Base-by-base conservation (phyloP, 2,329 filamentous ascomycete species). In the Talaromyces sp. region DNA sequence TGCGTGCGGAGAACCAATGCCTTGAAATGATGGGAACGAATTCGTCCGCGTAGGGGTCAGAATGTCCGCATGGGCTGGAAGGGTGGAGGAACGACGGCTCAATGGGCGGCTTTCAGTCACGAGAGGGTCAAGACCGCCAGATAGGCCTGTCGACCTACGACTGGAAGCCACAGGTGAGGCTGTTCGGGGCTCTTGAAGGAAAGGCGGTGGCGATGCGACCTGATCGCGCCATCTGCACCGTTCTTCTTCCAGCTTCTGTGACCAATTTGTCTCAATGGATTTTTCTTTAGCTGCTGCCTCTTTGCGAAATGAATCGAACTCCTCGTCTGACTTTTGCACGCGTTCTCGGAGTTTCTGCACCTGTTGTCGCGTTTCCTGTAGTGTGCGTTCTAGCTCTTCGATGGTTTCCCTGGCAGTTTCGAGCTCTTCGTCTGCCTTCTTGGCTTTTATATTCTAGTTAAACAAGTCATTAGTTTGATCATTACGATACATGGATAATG, bases 401-500 rank as follows among this genome's bases (percentile, higher is more conserved):
- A 76, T 71, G 4, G 65, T 63, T 58, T 75, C 77, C 63, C 73
- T 76, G 81, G 86, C 67, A 81, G 84, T 64, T 68, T 97, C 91
- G 6, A 96, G 77, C 66, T 98, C 92, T 66, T 96, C 90, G 72
- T 96, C 92, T 24, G 89, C 79, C 58, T 83, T 84, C 67, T 90
- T 85, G 11, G 80, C 78, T 72, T 85, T 89, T 17, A 82, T 76
- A 58, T 89, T 89, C 84, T 91, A 61, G 57, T 52, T 4, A 35
- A 49, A 29, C 24, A 43, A n/a, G 24, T 78, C 64, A 65, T 38
- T 38, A 53, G 58, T 64, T 59, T 62, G 65, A 56, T 13, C 9
- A 21, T 8, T 14, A 55, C 50, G 24, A 10, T 5, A 58, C 17
- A 32, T 52, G 26, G 13, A n/a, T 21, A 52, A 50, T 58, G 21